These are phyloP conservation scores for Podospora appendiculata DNA, from an alignment of 495 filamentous ascomycete genomes.

Conservation along the genomic window DNA sequence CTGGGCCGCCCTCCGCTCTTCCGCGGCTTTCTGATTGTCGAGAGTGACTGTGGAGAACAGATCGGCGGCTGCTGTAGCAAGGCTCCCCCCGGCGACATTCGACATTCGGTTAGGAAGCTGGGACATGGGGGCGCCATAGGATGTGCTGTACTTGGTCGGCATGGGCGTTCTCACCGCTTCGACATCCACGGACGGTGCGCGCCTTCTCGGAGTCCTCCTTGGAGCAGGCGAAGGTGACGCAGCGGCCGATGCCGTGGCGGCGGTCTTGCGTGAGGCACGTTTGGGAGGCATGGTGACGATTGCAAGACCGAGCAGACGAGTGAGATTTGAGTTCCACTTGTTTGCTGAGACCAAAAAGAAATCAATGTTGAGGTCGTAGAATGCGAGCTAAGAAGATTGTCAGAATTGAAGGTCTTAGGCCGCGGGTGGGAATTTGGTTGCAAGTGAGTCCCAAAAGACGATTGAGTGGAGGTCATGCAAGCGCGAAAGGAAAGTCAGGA, in stretches of 20 bases:
- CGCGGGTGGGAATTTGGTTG: too few relatives aligned
- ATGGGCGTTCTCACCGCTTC: slow-evolving; percentile 6
- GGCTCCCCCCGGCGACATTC: slow-evolving; percentile 4
- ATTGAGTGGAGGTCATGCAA: too few relatives aligned
- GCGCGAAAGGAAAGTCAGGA: too few relatives aligned
- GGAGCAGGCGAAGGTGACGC: too few relatives aligned
- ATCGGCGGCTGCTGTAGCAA: slow-evolving; percentile 9
- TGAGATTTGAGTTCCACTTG: neutral
- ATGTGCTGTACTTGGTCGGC: slow-evolving; percentile 21
- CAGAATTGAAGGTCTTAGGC: neutral
- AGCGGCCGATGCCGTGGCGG: neutral
- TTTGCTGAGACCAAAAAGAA: neutral
- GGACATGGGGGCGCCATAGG: slow-evolving; percentile 21
- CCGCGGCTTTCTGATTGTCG: slow-evolving; percentile 10
- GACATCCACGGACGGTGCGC: neutral
- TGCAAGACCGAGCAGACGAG: neutral
- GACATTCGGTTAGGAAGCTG: slow-evolving; percentile 12
- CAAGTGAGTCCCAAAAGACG: too few relatives aligned
- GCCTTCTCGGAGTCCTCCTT: neutral
- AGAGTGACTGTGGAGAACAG: slow-evolving; percentile 8
- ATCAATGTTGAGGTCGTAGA: neutral
- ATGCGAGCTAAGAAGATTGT: neutral
- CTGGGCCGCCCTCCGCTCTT: neutral
- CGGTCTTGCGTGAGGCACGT: slow-evolving; percentile 5
- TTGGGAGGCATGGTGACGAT: slow-evolving; percentile 13